Conservation (phyloP, 192 early-diverging fungal species). For the Podila verticillata region DNA sequence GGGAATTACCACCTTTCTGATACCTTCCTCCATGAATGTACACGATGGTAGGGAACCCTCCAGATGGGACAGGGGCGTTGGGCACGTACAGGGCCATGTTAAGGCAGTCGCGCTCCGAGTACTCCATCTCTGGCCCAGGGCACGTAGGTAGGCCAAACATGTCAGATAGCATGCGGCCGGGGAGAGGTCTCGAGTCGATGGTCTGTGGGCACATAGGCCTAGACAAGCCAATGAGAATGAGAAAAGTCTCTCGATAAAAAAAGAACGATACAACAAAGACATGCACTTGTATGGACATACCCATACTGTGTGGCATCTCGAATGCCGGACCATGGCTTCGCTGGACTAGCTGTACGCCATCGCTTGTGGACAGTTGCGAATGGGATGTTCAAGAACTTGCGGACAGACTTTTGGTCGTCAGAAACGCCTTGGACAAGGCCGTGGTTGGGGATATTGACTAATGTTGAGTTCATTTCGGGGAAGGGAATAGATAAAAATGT, state of each 20-base stretch:
- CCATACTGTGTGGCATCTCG: conserved; percentile 19
- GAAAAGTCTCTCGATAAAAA: background rate
- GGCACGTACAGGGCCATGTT: conserved; percentile 26
- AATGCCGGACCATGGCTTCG: conserved; percentile 6
- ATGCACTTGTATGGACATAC: too few species aligned
- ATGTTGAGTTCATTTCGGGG: too few species aligned
- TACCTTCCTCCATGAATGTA: conserved; percentile 29
- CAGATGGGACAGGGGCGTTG: conserved; percentile 4
- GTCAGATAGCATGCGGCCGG: conserved; percentile 3
- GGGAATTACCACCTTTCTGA: conserved; percentile 10
- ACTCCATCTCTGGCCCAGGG: background rate
- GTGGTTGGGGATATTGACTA: conserved; percentile 1
- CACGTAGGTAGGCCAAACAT: background rate
- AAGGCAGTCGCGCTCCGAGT: conserved; percentile 20
- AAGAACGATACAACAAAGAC: too few species aligned
- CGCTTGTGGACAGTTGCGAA: conserved; percentile 13
- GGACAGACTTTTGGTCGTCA: conserved; percentile 17
- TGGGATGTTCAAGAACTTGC: conserved; percentile 27
- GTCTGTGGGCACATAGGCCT: conserved; percentile 31
- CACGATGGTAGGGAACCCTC: conserved; percentile 21
- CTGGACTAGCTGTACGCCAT: conserved; percentile 12
- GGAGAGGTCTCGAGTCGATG: background rate
- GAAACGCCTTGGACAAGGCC: conserved; percentile 45
- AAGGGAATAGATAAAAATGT: too few species aligned
- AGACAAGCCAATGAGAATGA: background rate